Evolutionary conservation across 1,284 basidiomycete species (phyloP).

Genomic region (Jaminaea rosea): DNA sequence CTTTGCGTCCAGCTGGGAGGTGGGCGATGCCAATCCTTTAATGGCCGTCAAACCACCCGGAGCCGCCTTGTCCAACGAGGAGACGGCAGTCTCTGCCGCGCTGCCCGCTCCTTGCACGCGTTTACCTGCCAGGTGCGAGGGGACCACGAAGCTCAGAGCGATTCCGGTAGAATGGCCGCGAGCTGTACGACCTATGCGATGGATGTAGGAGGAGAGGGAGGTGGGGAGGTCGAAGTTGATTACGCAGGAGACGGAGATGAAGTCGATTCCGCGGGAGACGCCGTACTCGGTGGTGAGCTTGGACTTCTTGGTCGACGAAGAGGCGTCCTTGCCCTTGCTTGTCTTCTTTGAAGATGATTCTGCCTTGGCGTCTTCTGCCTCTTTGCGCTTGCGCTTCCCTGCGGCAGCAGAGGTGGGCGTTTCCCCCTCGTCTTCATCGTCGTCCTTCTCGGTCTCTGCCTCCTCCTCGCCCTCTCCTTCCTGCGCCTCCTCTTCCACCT

Average conservation of each 20-base stretch:
- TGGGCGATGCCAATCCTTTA: constrained; percentile 50
- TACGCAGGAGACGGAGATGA: constrained; percentile 92
- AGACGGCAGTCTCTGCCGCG: background rate
- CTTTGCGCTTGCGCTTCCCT: constrained; percentile 16
- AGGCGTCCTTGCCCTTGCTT: background rate
- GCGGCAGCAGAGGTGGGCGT: background rate
- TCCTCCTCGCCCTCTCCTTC: constrained; percentile 5
- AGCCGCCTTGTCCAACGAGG: background rate
- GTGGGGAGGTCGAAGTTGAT: constrained; percentile 95
- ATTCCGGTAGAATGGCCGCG: constrained; percentile 89
- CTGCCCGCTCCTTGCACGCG: background rate
- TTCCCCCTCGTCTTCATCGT: constrained; percentile 3
- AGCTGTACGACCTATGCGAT: constrained; percentile 90
- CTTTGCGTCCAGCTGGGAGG: constrained; percentile 64
- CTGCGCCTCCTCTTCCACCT: constrained; percentile 6
- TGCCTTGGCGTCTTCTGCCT: background rate
- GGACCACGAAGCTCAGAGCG: constrained; percentile 81
- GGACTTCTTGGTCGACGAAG: constrained; percentile 6
- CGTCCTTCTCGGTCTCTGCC: background rate
- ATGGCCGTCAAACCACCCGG: background rate
- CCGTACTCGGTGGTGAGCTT: constrained; percentile 77
- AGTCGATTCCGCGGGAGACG: constrained; percentile 92
- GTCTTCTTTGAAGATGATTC: background rate
- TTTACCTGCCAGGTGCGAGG: constrained; percentile 48
- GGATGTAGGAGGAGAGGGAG: constrained; percentile 81